phyloP scores from a whole-genome alignment of 352 stramenopile genomes.

The Albugo laibachii region DNA sequence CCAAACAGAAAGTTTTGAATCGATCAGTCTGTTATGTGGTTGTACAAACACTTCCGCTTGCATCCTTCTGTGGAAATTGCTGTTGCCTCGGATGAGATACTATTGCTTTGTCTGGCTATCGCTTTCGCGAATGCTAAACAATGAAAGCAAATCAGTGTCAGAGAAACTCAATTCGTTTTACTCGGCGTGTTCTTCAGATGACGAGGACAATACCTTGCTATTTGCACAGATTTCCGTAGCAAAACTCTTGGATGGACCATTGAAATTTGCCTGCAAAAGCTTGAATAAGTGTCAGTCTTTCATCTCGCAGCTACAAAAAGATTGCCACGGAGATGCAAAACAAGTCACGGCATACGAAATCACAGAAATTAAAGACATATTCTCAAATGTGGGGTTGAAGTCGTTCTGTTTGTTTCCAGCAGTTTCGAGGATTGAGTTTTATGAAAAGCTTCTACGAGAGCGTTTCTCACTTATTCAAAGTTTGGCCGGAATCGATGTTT shows the following conservation, averaged over 20 bases:
- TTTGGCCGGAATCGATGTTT: too few species aligned
- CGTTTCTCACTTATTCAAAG: too few species aligned
- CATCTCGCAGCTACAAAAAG: too few species aligned
- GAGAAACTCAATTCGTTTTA: conserved; percentile 29
- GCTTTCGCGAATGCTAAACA: conserved; percentile 24
- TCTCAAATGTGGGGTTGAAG: conserved; percentile 22
- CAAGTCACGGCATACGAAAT: not conserved
- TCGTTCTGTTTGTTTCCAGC: conserved; percentile 17
- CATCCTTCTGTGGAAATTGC: too few species aligned
- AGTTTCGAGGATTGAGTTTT: too few species aligned
- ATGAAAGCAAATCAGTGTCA: conserved; percentile 24
- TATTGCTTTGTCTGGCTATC: conserved; percentile 6
- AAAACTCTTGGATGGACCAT: conserved; percentile 30
- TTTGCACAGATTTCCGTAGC: conserved; percentile 23
- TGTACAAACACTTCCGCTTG: too few species aligned
- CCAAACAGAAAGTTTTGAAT: conserved; percentile 1
- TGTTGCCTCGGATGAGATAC: too few species aligned
- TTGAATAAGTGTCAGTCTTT: too few species aligned
- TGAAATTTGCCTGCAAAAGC: conserved; percentile 23
- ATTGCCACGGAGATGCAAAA: too few species aligned
- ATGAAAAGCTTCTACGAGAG: too few species aligned
- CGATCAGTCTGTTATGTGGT: too few species aligned
- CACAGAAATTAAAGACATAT: conserved; percentile 21
- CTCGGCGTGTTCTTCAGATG: conserved; percentile 13
- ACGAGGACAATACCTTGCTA: conserved; percentile 15